These are phyloP conservation scores for Oryza longistaminata DNA, from an alignment of 176 grass and related monocot species.

Conservation along the genomic window DNA sequence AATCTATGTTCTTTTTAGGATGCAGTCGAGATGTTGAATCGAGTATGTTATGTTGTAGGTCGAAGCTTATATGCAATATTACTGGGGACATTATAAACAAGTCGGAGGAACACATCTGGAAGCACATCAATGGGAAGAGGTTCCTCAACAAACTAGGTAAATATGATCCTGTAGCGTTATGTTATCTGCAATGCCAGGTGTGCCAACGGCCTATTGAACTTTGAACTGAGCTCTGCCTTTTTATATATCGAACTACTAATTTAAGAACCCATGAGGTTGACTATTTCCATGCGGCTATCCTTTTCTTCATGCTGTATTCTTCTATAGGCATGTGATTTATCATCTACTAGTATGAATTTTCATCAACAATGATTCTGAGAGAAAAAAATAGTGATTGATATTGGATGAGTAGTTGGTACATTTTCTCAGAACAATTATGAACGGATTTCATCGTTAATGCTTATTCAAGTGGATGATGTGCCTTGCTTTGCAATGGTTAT, in stretches of 20 bases:
- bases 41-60: slow-evolving; percentile 41
- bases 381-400: neutral
- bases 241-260: neutral
- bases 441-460: neutral
- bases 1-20: neutral
- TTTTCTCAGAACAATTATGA: neutral
- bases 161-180: neutral
- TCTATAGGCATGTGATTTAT: neutral
- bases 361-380: neutral
- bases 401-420: neutral
- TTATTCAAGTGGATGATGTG: neutral
- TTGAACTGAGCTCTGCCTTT: neutral
- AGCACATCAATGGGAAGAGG: slow-evolving; percentile 89
- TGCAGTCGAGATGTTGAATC: neutral
- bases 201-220: neutral
- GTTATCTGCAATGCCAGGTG: neutral
- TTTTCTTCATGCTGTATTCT: neutral
- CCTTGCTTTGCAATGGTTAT: neutral
- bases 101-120: slow-evolving; percentile 92
- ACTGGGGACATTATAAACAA: slow-evolving; percentile 81
- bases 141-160: slow-evolving; percentile 91
- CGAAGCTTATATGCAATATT: slow-evolving; percentile 78
- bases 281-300: neutral
- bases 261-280: neutral
- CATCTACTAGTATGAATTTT: neutral